Base-by-base conservation (phyloP, 768 basidiomycete species). In the Brasilioporus rufonigricans region DNA sequence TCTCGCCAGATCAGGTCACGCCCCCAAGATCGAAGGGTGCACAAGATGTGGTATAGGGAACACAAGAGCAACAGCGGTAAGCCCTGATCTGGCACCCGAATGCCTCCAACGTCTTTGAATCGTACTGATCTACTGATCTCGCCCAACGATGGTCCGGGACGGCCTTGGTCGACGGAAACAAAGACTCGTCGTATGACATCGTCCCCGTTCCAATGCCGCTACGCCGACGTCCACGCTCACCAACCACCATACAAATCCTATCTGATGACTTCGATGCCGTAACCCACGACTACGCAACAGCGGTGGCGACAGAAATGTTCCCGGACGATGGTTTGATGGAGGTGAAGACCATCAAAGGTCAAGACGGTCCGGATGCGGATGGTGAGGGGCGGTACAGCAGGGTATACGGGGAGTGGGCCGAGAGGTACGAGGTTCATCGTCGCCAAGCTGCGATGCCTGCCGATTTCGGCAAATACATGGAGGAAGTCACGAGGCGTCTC, bases 401-500 rank as follows among this genome's bases (percentile, higher is more conserved):
- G 33, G 64, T 70, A 26, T 70, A 70, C 39, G 70, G 68, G 19
- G 68, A 71, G 44, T 71, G 68, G 68, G 70, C 66, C 3, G 68
- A 62, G 52, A 66, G 46, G 26, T 56, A 59, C 13, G 69, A 70
- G 24, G 55, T 66, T n/a, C 61, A 70, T 35, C 58, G 63, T 41
- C 61, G 36, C 23, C 70, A 70, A 32, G 57, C 46, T 11, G 44
- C 58, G 31, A 46, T 54, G 56, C 59, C 66, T 12, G 26, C 67
- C n/a, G 62, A 71, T 44, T 61, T 68, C 27, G 69, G 61, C 35
- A 58, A 55, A 49, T 61, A 69, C 56, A 61, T 63, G 65, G 60
- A 64, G 53, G 57, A 75, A 65, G 54, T 66, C 51, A 56, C 76
- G 62, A 64, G 70, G 65, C 44, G 78, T 62, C 61, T 77, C 63